phyloP scores from a whole-genome alignment of 1,139 yeast species.

The Blastobotrys malaysiensis region DNA sequence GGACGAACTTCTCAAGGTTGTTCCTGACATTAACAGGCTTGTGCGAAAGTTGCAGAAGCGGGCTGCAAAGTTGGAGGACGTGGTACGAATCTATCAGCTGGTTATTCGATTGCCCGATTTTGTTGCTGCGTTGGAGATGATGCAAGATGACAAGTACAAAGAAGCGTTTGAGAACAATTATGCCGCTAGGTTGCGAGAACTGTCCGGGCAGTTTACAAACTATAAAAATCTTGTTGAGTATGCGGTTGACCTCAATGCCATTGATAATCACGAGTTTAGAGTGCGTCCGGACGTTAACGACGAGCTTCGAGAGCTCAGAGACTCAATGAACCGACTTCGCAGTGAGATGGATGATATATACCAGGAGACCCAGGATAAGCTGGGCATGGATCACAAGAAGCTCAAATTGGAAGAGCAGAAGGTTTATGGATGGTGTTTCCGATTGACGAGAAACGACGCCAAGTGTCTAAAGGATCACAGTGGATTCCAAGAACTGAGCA shows the following conservation, averaged over 20 bases:
- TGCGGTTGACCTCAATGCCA: conserved; percentile 79
- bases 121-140: conserved; percentile 40
- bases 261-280: conserved; percentile 72
- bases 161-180: conserved; percentile 47
- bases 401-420: conserved; percentile 83
- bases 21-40: conserved; percentile 79
- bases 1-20: conserved; percentile 59
- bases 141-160: conserved; percentile 28
- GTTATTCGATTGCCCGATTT: conserved; percentile 66
- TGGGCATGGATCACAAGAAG: conserved; percentile 81
- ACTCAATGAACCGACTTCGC: conserved; percentile 50
- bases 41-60: conserved; percentile 57
- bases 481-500: conserved; percentile 70
- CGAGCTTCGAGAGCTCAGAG: conserved; percentile 55
- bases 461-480: conserved; percentile 59
- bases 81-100: conserved; percentile 82
- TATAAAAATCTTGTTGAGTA: conserved; percentile 85
- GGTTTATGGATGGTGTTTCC: conserved; percentile 88
- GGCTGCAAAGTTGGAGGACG: conserved; percentile 67
- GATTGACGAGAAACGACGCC: conserved; percentile 88
- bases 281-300: conserved; percentile 90
- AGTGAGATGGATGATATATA: conserved; percentile 57
- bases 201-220: conserved; percentile 51
- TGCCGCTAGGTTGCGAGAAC: conserved; percentile 50
- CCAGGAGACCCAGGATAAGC: conserved; percentile 60